A percentile compares a stretch with the other conserved stretches of the same genome.
Conservation (phyloP, 2,329 filamentous ascomycete genomes). For the Stagonosporopsis rhizophila region DNA sequence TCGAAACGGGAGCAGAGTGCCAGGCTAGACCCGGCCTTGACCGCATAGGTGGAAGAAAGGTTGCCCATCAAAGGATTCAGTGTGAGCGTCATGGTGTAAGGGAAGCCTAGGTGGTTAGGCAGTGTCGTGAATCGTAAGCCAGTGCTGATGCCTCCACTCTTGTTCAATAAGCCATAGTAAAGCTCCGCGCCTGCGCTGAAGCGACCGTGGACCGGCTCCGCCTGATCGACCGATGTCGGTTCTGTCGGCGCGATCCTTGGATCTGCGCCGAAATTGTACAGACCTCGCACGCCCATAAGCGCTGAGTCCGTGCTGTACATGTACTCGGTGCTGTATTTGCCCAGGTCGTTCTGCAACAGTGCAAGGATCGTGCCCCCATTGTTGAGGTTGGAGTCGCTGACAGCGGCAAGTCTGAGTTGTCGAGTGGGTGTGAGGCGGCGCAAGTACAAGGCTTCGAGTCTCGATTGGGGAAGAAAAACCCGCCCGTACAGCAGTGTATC, state of each 20-base stretch:
- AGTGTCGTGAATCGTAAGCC: slow-evolving; percentile 90
- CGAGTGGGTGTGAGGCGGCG: slow-evolving; percentile 77
- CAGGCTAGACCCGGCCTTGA: slow-evolving; percentile 82
- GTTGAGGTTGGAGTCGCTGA: slow-evolving; percentile 73
- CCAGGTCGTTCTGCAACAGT: slow-evolving; percentile 80
- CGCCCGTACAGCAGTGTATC: slow-evolving; percentile 76
- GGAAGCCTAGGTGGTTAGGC: slow-evolving; percentile 80
- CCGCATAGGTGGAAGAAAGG: slow-evolving; percentile 88
- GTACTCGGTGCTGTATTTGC: slow-evolving; percentile 87
- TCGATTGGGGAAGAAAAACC: slow-evolving; percentile 82
- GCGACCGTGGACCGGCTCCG: slow-evolving; percentile 73
- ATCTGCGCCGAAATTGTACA: slow-evolving; percentile 93
- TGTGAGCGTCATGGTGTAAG: slow-evolving; percentile 91
- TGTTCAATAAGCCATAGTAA: slow-evolving; percentile 95
- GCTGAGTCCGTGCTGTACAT: slow-evolving; percentile 92
- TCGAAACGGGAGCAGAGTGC: slow-evolving; percentile 90
- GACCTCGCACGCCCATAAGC: slow-evolving; percentile 81
- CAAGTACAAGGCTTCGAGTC: slow-evolving; percentile 84
- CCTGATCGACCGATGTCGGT: slow-evolving; percentile 31
- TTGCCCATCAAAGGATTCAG: slow-evolving; percentile 95
- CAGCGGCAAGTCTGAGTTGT: slow-evolving; percentile 80
- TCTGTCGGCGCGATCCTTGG: slow-evolving; percentile 51
- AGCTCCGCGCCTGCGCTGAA: slow-evolving; percentile 92
- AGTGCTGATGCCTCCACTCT: slow-evolving; percentile 88
- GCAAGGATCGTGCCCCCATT: slow-evolving; percentile 80